These are phyloP conservation scores for Echites panduratus DNA, from an alignment of 257 asterid species.

Conservation along the genomic window DNA sequence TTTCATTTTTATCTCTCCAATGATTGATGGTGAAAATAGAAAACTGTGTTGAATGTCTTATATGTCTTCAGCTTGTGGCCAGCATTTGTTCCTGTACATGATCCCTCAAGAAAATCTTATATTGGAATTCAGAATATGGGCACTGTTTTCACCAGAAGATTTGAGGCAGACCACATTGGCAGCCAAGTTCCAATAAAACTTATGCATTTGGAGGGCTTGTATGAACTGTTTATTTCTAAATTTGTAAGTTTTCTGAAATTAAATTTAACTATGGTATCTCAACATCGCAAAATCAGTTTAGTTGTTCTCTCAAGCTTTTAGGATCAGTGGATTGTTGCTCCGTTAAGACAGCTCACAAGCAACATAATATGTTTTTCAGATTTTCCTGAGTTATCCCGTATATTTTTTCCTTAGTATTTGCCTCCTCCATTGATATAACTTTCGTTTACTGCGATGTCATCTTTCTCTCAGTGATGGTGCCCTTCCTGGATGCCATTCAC, in stretches of 20 bases:
- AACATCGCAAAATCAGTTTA: not conserved
- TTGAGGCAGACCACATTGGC: slow-evolving; percentile 91
- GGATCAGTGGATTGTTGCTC: not conserved
- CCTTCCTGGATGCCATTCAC: not conserved
- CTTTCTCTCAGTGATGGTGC: not conserved
- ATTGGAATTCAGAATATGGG: slow-evolving; percentile 98
- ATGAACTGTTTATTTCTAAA: slow-evolving; percentile 82
- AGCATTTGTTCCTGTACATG: slow-evolving; percentile 99
- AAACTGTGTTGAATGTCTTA: slow-evolving; percentile 7
- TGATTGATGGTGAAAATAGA: not conserved
- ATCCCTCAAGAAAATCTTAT: slow-evolving; percentile 88
- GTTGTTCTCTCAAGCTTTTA: not conserved
- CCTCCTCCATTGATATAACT: not conserved
- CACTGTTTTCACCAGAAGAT: slow-evolving; percentile 87
- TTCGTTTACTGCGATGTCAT: not conserved
- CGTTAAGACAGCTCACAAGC: not conserved
- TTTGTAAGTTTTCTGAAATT: slow-evolving; percentile 43
- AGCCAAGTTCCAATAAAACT: slow-evolving; percentile 96
- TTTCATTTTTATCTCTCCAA: not conserved
- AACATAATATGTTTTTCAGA: not conserved
- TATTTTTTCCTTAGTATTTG: not conserved
- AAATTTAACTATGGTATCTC: not conserved
- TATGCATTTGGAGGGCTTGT: slow-evolving; percentile 96
- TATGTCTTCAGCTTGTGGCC: slow-evolving; percentile 82
- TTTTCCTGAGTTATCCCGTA: not conserved